A percentile compares a stretch with the other conserved stretches of the same genome.
Conservation (phyloP, 352 stramenopile genomes). For the Pythium utonaiense region DNA sequence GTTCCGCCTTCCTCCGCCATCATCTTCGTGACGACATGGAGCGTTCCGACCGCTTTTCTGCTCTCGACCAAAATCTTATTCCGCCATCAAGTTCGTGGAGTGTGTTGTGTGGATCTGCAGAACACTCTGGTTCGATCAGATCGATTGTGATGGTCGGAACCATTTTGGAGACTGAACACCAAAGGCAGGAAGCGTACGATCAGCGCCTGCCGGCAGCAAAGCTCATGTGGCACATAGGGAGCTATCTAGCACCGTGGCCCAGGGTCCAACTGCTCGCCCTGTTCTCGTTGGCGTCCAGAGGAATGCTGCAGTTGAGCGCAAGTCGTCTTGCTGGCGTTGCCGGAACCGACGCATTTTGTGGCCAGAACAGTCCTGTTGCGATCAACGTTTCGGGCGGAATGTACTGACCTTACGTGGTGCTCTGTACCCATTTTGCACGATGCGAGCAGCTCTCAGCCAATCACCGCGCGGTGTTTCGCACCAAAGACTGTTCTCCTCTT, state of each 20-base stretch:
- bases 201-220: too few species aligned
- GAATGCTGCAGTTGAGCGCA: too few species aligned
- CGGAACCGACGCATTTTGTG: background rate
- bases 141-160: background rate
- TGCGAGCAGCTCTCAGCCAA: background rate
- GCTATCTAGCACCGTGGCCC: background rate
- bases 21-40: background rate
- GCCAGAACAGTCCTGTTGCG: constrained; percentile 1
- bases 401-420: constrained; percentile 3
- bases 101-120: background rate
- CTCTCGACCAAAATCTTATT: background rate
- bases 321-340: background rate
- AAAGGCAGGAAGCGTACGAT: background rate
- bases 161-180: background rate
- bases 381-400: background rate
- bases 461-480: background rate
- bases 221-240: too few species aligned
- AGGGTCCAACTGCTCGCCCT: background rate
- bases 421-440: constrained; percentile 15
- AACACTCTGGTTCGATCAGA: background rate
- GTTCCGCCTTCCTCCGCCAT: background rate
- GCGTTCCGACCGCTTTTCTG: background rate
- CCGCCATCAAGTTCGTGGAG: background rate
- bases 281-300: background rate
- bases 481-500: background rate